A percentile compares a stretch with the other conserved stretches of the same genome.
phyloP scores from a whole-genome alignment of 805 yeast species.

The Candida ipomoeae region DNA sequence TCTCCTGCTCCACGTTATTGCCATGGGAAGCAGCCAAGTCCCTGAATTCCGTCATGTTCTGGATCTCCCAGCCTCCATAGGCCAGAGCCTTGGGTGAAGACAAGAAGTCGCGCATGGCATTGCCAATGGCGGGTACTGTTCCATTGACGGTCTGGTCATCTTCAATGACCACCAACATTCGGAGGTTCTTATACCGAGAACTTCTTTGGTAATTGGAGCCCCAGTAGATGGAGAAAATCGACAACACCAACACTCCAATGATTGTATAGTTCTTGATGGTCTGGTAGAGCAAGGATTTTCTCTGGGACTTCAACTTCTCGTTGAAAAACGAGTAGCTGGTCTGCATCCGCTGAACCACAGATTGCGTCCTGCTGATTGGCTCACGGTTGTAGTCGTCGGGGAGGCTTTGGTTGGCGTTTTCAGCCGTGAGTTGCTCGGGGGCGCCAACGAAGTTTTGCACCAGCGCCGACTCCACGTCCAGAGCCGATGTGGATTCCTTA shows the following conservation, averaged over 20 bases:
- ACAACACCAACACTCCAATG: constrained; percentile 35
- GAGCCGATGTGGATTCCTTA: neutral
- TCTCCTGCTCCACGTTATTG: constrained; percentile 30
- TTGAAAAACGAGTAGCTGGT: constrained; percentile 31
- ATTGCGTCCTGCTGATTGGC: constrained; percentile 7
- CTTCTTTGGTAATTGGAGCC: constrained; percentile 36
- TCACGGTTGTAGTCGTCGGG: neutral
- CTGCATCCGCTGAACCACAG: constrained; percentile 22
- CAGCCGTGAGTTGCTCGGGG: neutral
- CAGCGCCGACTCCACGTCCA: constrained; percentile 1
- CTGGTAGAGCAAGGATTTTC: constrained; percentile 18
- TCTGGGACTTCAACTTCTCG: constrained; percentile 18
- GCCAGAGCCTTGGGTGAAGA: constrained; percentile 16
- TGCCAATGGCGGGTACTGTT: constrained; percentile 26
- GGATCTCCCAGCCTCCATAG: constrained; percentile 36
- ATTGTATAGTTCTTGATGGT: constrained; percentile 22
- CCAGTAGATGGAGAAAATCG: constrained; percentile 47
- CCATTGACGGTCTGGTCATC: constrained; percentile 23
- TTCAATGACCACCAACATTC: constrained; percentile 38
- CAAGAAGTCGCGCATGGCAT: constrained; percentile 17
- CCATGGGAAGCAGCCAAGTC: constrained; percentile 26
- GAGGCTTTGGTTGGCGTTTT: neutral
- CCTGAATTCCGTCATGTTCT: constrained; percentile 25
- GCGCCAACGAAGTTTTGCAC: neutral
- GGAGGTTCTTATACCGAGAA: constrained; percentile 28